phyloP scores from a whole-genome alignment of 495 filamentous ascomycete species.

The Daldinia caldariorum region DNA sequence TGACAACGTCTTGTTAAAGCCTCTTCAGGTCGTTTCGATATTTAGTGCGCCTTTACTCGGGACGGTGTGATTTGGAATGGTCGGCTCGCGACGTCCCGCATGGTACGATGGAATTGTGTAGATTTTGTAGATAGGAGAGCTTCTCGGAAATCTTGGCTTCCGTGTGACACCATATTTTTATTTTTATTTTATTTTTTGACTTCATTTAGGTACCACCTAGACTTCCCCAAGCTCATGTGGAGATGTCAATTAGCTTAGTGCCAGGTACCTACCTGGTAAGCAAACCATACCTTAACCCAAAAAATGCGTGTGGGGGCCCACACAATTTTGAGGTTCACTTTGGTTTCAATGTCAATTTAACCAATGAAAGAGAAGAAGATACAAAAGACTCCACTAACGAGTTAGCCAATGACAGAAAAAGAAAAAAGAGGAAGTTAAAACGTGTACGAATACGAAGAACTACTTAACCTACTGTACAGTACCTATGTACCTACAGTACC shows the following conservation, averaged over 20 bases:
- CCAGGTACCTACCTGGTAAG: not conserved
- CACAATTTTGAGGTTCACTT: not conserved
- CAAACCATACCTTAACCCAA: too few species aligned
- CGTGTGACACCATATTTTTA: slow-evolving; percentile 33
- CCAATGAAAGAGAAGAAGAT: slow-evolving; percentile 1
- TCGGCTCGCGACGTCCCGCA: slow-evolving; percentile 22
- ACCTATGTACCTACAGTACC: too few species aligned
- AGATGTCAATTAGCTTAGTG: slow-evolving; percentile 3
- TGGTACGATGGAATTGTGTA: slow-evolving; percentile 27
- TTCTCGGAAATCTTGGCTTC: slow-evolving; percentile 33
- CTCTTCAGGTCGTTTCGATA: not conserved
- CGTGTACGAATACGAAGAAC: slow-evolving; percentile 2
- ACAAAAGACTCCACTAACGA: not conserved
- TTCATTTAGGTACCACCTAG: slow-evolving; percentile 13
- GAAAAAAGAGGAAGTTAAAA: slow-evolving; percentile 12
- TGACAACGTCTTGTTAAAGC: not conserved
- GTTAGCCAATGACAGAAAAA: not conserved
- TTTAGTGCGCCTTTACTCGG: not conserved
- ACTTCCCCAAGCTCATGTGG: slow-evolving; percentile 29
- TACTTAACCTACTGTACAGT: too few species aligned
- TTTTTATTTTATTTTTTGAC: slow-evolving; percentile 4
- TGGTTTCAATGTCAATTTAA: not conserved
- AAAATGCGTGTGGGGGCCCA: not conserved
- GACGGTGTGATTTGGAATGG: not conserved
- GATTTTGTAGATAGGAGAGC: slow-evolving; percentile 1